A percentile compares a stretch with the other conserved stretches of the same genome.
Conservation (phyloP, 192 early-diverging fungal species). For the Coemansia sp. region DNA sequence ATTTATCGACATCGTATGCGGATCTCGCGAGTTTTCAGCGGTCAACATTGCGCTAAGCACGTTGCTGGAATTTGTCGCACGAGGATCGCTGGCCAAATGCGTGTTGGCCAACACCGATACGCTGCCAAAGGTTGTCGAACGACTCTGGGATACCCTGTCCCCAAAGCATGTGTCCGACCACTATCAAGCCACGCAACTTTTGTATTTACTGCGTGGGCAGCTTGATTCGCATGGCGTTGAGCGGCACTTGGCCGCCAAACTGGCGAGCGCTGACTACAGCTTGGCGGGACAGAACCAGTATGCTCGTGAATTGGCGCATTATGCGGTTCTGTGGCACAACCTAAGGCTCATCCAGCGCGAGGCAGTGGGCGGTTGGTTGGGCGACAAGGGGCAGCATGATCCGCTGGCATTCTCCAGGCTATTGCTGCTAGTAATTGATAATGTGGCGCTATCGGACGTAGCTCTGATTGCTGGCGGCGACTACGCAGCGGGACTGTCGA, state of each 20-base stretch:
- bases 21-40: constrained; percentile 14
- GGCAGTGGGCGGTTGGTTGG: too few species aligned
- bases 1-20: constrained; percentile 19
- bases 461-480: constrained; percentile 18
- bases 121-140: constrained; percentile 25
- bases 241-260: constrained; percentile 26
- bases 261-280: neutral
- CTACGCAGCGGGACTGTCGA: constrained; percentile 1
- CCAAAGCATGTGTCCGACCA: constrained; percentile 63
- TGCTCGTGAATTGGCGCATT: constrained; percentile 25
- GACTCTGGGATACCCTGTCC: constrained; percentile 71
- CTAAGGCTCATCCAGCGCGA: constrained; percentile 25
- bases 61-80: constrained; percentile 32
- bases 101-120: neutral
- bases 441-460: constrained; percentile 6
- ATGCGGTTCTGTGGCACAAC: constrained; percentile 42
- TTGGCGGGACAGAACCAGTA: neutral
- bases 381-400: too few species aligned
- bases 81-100: constrained; percentile 3
- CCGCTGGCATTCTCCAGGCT: constrained; percentile 68
- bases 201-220: constrained; percentile 62
- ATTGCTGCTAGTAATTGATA: constrained; percentile 80
- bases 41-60: constrained; percentile 25
- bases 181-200: constrained; percentile 62
- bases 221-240: constrained; percentile 33